Evolutionary conservation across 139 green algal genomes (phyloP).

Genomic region (Chlamydomonas schloesseri): DNA sequence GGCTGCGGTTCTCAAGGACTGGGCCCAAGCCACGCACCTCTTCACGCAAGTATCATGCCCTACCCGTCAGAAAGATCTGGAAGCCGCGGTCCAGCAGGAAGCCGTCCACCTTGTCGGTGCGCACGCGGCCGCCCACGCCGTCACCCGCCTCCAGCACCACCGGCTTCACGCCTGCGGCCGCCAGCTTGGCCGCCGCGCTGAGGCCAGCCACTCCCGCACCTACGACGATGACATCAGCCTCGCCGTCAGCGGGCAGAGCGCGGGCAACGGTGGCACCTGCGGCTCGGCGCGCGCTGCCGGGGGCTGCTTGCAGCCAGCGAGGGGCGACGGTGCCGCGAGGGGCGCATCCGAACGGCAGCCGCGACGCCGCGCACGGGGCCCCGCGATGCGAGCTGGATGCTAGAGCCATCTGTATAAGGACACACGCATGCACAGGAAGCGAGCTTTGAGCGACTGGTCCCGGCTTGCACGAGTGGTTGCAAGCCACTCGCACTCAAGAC

Average conservation of each 20-base stretch:
- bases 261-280: not conserved
- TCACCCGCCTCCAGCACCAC: conserved; percentile 89
- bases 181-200: conserved; percentile 19
- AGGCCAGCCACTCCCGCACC: conserved; percentile 67
- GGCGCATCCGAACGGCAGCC: no score
- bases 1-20: no score
- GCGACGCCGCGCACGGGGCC: no score
- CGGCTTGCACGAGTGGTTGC: no score
- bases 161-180: not conserved
- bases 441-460: no score
- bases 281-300: not conserved
- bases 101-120: conserved; percentile 93
- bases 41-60: no score
- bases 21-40: no score
- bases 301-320: not conserved
- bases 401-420: no score
- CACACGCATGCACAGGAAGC: no score
- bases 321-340: no score
- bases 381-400: no score
- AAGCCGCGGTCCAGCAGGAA: conserved; percentile 98
- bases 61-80: conserved; percentile 96
- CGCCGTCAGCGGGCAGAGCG: conserved; percentile 10
- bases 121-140: conserved; percentile 91
- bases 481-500: no score
- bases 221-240: conserved; percentile 64